Evolutionary conservation across 352 stramenopile species (phyloP).

Genomic region (Globisporangium radiosum): DNA sequence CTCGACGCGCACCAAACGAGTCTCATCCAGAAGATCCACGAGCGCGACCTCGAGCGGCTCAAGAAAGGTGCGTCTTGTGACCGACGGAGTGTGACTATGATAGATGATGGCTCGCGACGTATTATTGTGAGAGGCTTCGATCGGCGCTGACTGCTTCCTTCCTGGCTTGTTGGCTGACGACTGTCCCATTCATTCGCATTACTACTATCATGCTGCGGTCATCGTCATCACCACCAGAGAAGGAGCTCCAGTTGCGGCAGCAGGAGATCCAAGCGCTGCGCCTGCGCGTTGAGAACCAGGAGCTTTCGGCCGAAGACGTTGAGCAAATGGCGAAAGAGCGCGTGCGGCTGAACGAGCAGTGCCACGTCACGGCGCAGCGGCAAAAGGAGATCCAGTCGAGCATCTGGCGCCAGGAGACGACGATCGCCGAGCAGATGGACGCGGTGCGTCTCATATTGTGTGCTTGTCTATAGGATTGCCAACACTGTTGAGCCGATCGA

Average conservation of each 20-base stretch:
- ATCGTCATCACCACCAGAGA: slow-evolving; percentile 28
- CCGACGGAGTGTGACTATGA: neutral
- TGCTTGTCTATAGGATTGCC: too few relatives aligned
- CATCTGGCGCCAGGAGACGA: slow-evolving; percentile 64
- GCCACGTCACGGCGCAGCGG: slow-evolving; percentile 51
- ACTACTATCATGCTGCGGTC: neutral
- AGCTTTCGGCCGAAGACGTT: slow-evolving; percentile 72
- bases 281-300: slow-evolving; percentile 69
- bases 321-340: slow-evolving; percentile 68
- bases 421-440: slow-evolving; percentile 59
- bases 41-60: slow-evolving; percentile 61
- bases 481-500: too few relatives aligned
- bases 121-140: too few relatives aligned
- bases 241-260: slow-evolving; percentile 32
- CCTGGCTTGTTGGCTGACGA: neutral
- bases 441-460: slow-evolving; percentile 25
- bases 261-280: slow-evolving; percentile 59
- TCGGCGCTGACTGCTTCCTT: too few relatives aligned
- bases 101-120: neutral
- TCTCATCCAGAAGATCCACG: slow-evolving; percentile 86
- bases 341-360: slow-evolving; percentile 63
- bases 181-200: neutral
- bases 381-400: slow-evolving; percentile 51
- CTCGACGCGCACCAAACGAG: slow-evolving; percentile 71
- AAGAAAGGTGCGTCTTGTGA: slow-evolving; percentile 62